These are phyloP conservation scores for Chaetomium cochliodes DNA, from an alignment of 495 filamentous ascomycete genomes.

Conservation along the genomic window DNA sequence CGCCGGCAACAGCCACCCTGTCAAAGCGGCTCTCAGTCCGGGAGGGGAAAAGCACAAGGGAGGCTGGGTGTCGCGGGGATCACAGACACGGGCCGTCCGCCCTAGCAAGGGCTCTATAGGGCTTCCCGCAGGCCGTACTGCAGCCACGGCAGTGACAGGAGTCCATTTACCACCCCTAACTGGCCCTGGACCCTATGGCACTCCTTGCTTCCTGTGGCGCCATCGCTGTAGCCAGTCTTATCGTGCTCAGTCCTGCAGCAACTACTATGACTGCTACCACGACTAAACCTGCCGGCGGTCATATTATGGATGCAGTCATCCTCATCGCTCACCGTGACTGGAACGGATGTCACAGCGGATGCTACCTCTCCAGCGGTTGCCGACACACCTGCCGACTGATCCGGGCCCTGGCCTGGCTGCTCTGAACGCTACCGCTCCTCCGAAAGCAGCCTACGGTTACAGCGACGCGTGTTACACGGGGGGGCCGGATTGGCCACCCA, in stretches of 20 bases:
- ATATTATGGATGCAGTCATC: not conserved
- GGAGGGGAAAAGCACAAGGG: not conserved
- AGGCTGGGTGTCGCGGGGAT: not conserved
- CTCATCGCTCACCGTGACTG: not conserved
- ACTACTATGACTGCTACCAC: not conserved
- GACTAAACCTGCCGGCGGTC: no score
- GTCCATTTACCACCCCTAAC: not conserved
- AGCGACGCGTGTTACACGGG: not conserved
- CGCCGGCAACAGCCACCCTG: not conserved
- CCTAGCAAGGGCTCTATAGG: not conserved
- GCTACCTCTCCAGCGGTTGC: not conserved
- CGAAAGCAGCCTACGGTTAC: not conserved
- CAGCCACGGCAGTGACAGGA: not conserved
- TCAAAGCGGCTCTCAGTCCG: not conserved
- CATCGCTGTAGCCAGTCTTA: not conserved
- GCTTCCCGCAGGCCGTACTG: not conserved
- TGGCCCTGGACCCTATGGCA: not conserved
- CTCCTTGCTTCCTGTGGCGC: not conserved
- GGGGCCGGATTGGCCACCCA: not conserved
- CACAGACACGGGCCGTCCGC: not conserved
- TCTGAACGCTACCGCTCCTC: not conserved
- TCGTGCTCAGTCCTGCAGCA: not conserved
- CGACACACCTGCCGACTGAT: constrained; percentile 1
- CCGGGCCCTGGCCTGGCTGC: not conserved
- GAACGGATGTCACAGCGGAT: not conserved